Evolutionary conservation across 2,329 filamentous ascomycete species (phyloP).

Genomic region (Blastomyces percursus): DNA sequence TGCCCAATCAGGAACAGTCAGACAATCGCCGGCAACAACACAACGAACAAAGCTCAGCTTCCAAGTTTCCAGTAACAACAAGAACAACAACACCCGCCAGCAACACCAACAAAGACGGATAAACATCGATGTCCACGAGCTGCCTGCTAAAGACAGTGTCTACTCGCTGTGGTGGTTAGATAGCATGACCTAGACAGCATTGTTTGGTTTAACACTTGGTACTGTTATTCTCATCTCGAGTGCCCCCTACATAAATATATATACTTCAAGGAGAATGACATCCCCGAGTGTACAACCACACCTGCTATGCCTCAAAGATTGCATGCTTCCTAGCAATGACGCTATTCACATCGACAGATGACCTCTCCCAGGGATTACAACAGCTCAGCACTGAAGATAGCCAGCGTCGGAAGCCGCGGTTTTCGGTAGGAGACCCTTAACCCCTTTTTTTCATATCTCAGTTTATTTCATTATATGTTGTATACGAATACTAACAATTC

Average conservation of each 20-base stretch:
- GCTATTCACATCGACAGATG: background rate
- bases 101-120: background rate
- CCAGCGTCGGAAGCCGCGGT: constrained; percentile 39
- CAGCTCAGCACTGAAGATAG: constrained; percentile 19
- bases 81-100: background rate
- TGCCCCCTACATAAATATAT: background rate
- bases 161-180: background rate
- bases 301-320: constrained; percentile 1
- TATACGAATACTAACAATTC: background rate
- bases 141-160: background rate
- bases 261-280: background rate
- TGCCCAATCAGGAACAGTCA: background rate
- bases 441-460: background rate
- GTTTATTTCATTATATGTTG: background rate
- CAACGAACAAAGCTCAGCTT: background rate
- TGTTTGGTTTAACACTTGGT: background rate
- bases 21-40: background rate
- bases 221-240: background rate
- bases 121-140: background rate
- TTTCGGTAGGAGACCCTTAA: constrained; percentile 33
- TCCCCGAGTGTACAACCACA: background rate
- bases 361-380: background rate
- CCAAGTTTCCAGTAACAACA: background rate
- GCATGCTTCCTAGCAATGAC: constrained; percentile 1
- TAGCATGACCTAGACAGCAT: background rate